These are phyloP conservation scores for Beauveria caledonica DNA, from an alignment of 2,329 filamentous ascomycete species.

Conservation along the genomic window DNA sequence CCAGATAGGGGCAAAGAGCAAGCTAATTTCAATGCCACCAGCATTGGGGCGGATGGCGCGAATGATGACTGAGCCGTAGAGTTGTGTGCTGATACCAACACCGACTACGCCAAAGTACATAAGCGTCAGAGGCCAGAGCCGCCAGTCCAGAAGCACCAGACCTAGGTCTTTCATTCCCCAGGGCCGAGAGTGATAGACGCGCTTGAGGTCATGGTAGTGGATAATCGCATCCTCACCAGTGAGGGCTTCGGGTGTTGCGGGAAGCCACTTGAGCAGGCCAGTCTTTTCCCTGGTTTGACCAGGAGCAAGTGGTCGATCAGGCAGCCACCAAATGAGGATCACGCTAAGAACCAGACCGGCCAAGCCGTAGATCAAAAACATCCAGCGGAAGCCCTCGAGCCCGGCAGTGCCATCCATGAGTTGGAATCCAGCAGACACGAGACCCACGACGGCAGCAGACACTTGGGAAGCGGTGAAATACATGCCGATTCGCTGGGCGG, in stretches of 20 bases:
- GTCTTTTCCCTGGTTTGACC: conserved; percentile 48
- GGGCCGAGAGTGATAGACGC: conserved; percentile 66
- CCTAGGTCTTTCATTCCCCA: conserved; percentile 68
- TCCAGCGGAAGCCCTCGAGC: conserved; percentile 79
- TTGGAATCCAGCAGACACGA: conserved; percentile 87
- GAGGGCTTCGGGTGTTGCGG: conserved; percentile 60
- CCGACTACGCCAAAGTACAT: conserved; percentile 97
- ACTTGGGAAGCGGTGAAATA: conserved; percentile 88
- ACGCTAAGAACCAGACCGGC: conserved; percentile 66
- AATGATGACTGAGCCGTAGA: conserved; percentile 84
- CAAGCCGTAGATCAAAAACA: conserved; percentile 84
- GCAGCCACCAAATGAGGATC: conserved; percentile 78
- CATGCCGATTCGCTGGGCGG: conserved; percentile 78
- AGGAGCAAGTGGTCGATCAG: conserved; percentile 69
- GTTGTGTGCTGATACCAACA: conserved; percentile 82
- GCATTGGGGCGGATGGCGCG: conserved; percentile 65
- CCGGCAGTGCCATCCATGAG: conserved; percentile 75
- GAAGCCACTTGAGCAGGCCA: conserved; percentile 56
- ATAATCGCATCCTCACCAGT: conserved; percentile 68
- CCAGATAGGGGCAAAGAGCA: conserved; percentile 89
- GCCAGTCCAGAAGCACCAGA: conserved; percentile 72
- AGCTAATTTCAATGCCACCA: conserved; percentile 65
- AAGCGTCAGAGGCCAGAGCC: conserved; percentile 73
- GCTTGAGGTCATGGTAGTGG: conserved; percentile 74
- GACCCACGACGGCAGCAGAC: conserved; percentile 78